Evolutionary conservation across 192 early-diverging fungal species (phyloP), one percentile per base, ranked within the genome.

Genomic region (Rhizophagus prolifer): DNA sequence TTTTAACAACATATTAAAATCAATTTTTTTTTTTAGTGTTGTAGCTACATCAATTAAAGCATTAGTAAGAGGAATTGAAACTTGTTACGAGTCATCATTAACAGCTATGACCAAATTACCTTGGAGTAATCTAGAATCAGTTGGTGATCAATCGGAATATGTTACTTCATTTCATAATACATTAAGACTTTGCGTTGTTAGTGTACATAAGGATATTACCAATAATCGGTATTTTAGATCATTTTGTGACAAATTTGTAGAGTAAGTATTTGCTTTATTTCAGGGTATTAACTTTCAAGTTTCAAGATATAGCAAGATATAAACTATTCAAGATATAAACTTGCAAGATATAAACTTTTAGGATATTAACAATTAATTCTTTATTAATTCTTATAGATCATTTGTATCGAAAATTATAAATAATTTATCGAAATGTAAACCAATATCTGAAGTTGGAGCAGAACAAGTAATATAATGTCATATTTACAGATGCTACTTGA

Each of bases 141-240:
- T 98, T 21, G 97, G 96, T 13, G 97, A 99, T 82, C 97, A 99
- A 81, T 95, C 94, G 0, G 90, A 88, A 58, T 96, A 97, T 80
- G 89, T 99, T 13, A 85, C 89, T 4, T 74, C 86, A 73, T 86
- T 95, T 13, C 90, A 90, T 44, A 82, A 81, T 2, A 85, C 85
- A 9, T 78, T 97, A 4, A 82, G 81, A 25, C 77, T 84, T 0
- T 86, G 85, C 60, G 84, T 93, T 7, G 83, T 84, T 10, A 78
- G 87, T 7, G 85, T 94, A 9, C 85, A 92, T 54, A 85, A 84
- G 28, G 80, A 83, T 23, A 83, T 99, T 28, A 88, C 90, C 26
- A 90, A 84, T 73, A 84, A 86, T 62, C 89, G 94, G 60, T 97
- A 95, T 79, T 93, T 94, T 58, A 82, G 93, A 72, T 91, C 92